phyloP scores from a whole-genome alignment of 2,329 filamentous ascomycete species.

The Clathrospora elynae region DNA sequence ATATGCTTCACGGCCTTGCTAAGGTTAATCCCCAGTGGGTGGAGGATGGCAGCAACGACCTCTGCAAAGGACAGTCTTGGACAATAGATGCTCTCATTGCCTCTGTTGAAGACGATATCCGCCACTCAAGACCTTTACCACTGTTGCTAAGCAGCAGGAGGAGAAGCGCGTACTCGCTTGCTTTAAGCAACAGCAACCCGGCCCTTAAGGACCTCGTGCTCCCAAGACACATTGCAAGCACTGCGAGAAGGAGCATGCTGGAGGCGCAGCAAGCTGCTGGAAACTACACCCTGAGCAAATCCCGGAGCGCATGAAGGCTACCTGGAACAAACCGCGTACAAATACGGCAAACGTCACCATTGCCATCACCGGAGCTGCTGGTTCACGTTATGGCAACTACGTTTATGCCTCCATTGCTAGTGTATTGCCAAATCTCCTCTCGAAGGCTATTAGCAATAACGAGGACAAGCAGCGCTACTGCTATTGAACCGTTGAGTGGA shows the following conservation, averaged over 20 bases:
- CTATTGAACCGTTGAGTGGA: not conserved
- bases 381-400: no score
- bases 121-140: not conserved
- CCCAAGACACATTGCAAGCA: no score
- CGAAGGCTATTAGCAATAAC: not conserved
- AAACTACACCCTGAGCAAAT: not conserved
- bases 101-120: not conserved
- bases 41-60: not conserved
- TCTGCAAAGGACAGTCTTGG: not conserved
- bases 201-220: no score
- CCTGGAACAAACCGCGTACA: not conserved
- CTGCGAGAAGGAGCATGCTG: not conserved
- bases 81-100: not conserved
- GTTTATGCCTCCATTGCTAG: not conserved
- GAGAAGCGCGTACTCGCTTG: not conserved
- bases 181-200: not conserved
- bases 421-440: not conserved
- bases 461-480: not conserved
- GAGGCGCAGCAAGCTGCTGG: not conserved
- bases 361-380: no score
- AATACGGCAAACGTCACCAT: not conserved
- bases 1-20: not conserved
- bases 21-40: not conserved
- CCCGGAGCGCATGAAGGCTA: not conserved
- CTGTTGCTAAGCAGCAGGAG: not conserved